Evolutionary conservation across 2,329 filamentous ascomycete species (phyloP), one percentile per base, ranked within the genome.

Genomic region (Botryotinia narcissicola): DNA sequence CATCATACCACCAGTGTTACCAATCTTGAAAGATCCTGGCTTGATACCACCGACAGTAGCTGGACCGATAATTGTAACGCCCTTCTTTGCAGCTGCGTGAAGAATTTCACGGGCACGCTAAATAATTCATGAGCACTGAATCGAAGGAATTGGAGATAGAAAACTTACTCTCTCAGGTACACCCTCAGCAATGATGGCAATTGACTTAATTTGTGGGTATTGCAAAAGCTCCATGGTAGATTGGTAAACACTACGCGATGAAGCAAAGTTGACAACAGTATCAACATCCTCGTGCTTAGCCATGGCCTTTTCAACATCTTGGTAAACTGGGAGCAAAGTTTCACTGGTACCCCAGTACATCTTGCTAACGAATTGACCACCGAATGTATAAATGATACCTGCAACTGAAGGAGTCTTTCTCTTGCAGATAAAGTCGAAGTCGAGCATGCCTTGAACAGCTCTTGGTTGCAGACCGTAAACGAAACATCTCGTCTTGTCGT

Each of bases 311-410:
- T 90, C 87, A 68, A 95, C 92, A 82, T 93, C 90, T 87, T 99
- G 95, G 90, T 99, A 99, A 83, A 99, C 96, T 77, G 96, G 96
- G 80, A 99, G 90, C 78, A 99, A 91, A 76, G 96, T 99, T 89
- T 99, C 96, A 87, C 94, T 98, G 82, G 96, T 99, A 82, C 96
- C 96, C 96, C 96, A 99, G 93, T 99, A 99, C 96, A 99, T 98
- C 92, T 99, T 99, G 91, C 94, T 98, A 83, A 99, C 96, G 91
- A 99, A 99, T 87, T 99, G 96, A 79, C 96, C 96, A 84, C 96
- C 96, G 83, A 99, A 99, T 80, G 96, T 98, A 89, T 99, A 99
- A 89, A 99, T 98, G 86, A 99, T 98, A 83, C 95, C 96, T 78
- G 96, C 96, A 74, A 99, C 96, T 74, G 96, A 99, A 77, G 96